Evolutionary conservation across 768 basidiomycete species (phyloP).

Genomic region (Dioszegia hungarica): DNA sequence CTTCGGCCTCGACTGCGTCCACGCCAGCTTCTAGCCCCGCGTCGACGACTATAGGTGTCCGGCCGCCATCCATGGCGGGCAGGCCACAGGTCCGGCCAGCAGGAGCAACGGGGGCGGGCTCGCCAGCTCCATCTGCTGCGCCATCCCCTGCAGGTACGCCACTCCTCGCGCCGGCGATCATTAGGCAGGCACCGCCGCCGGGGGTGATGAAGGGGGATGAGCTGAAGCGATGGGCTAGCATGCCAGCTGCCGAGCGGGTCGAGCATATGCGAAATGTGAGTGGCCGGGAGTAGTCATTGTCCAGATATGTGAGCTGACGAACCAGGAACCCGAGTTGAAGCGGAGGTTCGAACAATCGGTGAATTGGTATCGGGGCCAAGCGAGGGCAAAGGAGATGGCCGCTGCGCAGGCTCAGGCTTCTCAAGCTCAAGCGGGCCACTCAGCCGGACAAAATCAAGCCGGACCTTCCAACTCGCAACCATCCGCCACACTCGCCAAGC

Average conservation of each 20-base stretch:
- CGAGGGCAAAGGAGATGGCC: not conserved
- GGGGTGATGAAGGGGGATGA: not conserved
- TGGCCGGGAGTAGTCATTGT: not conserved
- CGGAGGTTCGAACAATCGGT: not conserved
- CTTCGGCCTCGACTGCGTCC: not conserved
- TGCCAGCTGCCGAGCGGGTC: not conserved
- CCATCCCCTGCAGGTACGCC: not conserved
- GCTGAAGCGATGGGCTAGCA: not conserved
- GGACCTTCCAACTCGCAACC: no score
- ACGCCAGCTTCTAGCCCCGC: not conserved
- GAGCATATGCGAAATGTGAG: not conserved
- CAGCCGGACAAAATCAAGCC: not conserved
- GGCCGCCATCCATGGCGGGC: not conserved
- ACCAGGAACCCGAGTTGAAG: conserved; percentile 3
- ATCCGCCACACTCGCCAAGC: no score
- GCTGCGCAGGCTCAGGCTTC: not conserved
- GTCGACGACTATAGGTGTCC: not conserved
- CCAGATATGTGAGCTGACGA: not conserved
- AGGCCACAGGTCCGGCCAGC: not conserved
- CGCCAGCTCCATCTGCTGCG: not conserved
- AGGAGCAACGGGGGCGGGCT: not conserved
- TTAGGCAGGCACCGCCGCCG: not conserved
- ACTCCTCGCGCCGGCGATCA: not conserved
- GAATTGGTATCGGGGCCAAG: not conserved
- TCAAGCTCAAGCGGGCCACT: not conserved